These are phyloP conservation scores for Xylogone sp. DNA, from an alignment of 2,329 filamentous ascomycete species.

Conservation along the genomic window DNA sequence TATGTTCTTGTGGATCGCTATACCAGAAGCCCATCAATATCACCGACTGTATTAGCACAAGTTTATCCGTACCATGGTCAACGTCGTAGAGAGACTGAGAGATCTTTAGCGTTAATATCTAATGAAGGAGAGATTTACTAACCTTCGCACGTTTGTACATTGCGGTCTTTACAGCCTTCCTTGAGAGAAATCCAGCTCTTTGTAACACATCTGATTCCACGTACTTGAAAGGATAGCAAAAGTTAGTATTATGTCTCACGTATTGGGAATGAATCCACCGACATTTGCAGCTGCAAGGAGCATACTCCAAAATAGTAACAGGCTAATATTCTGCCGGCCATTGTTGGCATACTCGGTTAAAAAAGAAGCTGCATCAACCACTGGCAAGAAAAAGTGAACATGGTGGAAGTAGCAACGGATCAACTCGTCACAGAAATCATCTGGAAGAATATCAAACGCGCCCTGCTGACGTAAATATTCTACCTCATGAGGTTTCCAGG, in stretches of 20 bases:
- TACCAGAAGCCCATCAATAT: conserved; percentile 40
- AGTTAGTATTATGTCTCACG: not conserved
- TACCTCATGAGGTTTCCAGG: conserved; percentile 11
- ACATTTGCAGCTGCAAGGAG: conserved; percentile 27
- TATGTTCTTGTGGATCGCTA: conserved; percentile 35
- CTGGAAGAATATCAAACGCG: conserved; percentile 28
- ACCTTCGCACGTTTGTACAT: conserved; percentile 36
- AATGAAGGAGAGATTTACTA: not conserved
- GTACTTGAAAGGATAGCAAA: conserved; percentile 4
- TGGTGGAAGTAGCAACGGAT: conserved; percentile 33
- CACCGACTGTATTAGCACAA: conserved; percentile 36
- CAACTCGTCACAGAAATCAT: conserved; percentile 27
- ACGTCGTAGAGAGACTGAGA: conserved; percentile 26
- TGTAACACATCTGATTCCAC: conserved; percentile 8
- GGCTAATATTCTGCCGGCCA: conserved; percentile 25
- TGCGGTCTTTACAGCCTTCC: conserved; percentile 32
- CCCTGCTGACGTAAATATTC: conserved; percentile 22
- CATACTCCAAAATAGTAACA: conserved; percentile 34
- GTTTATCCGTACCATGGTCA: conserved; percentile 34
- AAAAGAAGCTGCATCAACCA: conserved; percentile 30
- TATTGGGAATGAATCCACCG: conserved; percentile 13
- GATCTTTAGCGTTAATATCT: not conserved
- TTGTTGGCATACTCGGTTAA: conserved; percentile 21
- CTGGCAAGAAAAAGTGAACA: conserved; percentile 34
- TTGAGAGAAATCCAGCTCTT: conserved; percentile 19